Percentiles rank a stretch among this genome's conserved stretches.
phyloP scores from a whole-genome alignment of 495 filamentous ascomycete genomes.

The Aspergillus ellipticus region DNA sequence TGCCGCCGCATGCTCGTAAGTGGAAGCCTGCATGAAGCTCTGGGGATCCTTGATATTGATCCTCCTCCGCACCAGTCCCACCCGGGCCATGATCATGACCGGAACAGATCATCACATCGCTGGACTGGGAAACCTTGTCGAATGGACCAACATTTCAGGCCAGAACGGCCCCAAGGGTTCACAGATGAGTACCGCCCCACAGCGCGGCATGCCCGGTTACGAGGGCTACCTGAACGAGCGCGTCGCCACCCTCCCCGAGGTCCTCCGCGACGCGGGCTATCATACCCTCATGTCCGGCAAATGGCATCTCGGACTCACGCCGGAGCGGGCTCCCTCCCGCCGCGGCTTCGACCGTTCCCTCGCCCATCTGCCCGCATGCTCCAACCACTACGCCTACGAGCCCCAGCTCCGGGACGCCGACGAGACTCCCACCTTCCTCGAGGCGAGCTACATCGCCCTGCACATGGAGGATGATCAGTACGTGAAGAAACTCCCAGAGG shows the following conservation, averaged over 20 bases:
- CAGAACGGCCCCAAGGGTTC: conserved; percentile 44
- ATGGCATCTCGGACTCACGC: conserved; percentile 50
- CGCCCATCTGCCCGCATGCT: conserved; percentile 52
- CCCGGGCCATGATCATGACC: conserved; percentile 56
- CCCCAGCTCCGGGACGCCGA: conserved; percentile 47
- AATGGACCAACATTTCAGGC: conserved; percentile 47
- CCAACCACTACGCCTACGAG: conserved; percentile 61
- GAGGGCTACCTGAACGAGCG: conserved; percentile 63
- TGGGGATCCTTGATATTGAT: background rate
- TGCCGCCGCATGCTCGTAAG: conserved; percentile 58
- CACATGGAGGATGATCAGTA: conserved; percentile 59
- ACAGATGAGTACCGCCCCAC: conserved; percentile 38
- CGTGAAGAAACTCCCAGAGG: conserved; percentile 48
- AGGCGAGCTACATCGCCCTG: conserved; percentile 51
- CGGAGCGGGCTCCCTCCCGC: conserved; percentile 38
- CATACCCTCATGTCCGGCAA: conserved; percentile 61
- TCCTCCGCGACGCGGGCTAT: conserved; percentile 60
- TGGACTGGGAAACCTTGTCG: conserved; percentile 44
- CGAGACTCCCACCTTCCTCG: conserved; percentile 47
- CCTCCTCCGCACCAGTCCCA: conserved; percentile 38
- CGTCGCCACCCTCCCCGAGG: conserved; percentile 58
- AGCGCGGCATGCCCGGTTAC: conserved; percentile 59
- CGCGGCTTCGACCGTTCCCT: conserved; percentile 47
- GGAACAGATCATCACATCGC: conserved; percentile 48
- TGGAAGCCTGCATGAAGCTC: background rate